phyloP scores from a whole-genome alignment of 2,329 filamentous ascomycete genomes.

The Phyllosticta citriasiana region DNA sequence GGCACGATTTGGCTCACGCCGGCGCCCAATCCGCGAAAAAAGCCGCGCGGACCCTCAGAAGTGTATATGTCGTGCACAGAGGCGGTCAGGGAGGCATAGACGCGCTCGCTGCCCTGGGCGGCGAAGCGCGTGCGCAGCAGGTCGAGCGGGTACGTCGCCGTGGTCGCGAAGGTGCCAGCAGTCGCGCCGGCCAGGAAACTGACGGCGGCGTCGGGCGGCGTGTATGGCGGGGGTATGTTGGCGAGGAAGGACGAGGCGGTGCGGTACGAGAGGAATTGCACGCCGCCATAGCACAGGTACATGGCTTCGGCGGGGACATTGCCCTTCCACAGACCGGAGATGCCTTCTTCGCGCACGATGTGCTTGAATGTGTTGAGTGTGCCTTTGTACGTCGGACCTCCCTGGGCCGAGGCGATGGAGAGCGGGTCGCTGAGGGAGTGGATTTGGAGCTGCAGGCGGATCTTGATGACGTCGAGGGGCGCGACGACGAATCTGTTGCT shows the following conservation, averaged over 20 bases:
- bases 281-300: constrained; percentile 81
- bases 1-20: constrained; percentile 82
- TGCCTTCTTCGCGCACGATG: constrained; percentile 71
- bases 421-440: constrained; percentile 71
- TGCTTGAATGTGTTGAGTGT: constrained; percentile 64
- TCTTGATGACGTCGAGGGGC: constrained; percentile 95
- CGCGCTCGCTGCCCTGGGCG: constrained; percentile 71
- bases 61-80: constrained; percentile 63
- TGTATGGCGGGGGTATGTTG: constrained; percentile 33
- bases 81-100: constrained; percentile 63
- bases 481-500: constrained; percentile 71
- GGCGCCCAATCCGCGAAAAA: constrained; percentile 78
- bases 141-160: constrained; percentile 83
- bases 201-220: constrained; percentile 56
- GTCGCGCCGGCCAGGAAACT: constrained; percentile 75
- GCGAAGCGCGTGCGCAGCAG: constrained; percentile 89
- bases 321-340: constrained; percentile 89
- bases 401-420: constrained; percentile 36
- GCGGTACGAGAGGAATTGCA: constrained; percentile 86
- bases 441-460: constrained; percentile 86
- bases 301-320: constrained; percentile 92
- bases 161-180: constrained; percentile 74
- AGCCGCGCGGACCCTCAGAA: constrained; percentile 67
- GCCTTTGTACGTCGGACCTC: constrained; percentile 55
- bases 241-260: constrained; percentile 59